A percentile compares a stretch with the other conserved stretches of the same genome.
Conservation (phyloP, 1,284 basidiomycete species). For the Apiotrichum gamsii region DNA sequence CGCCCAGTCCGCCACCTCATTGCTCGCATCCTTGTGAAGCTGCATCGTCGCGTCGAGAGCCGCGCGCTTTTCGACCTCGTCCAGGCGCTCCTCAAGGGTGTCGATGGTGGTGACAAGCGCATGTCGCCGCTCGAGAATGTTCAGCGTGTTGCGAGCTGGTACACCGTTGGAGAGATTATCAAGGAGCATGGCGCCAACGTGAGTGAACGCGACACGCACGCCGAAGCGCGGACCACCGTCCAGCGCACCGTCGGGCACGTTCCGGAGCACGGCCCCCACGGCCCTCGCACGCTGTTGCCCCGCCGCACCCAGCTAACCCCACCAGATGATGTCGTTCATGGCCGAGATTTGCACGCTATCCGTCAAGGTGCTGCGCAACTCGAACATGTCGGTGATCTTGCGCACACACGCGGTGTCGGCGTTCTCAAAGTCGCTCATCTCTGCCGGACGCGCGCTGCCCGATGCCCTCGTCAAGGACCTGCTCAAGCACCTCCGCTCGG, state of each 20-base stretch:
- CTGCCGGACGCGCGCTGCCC: conserved; percentile 74
- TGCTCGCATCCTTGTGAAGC: conserved; percentile 65
- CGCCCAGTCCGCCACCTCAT: conserved; percentile 74
- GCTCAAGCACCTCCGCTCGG: conserved; percentile 70
- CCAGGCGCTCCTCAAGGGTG: conserved; percentile 68
- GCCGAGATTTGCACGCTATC: conserved; percentile 66
- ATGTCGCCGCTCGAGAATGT: conserved; percentile 54
- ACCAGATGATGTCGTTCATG: conserved; percentile 89
- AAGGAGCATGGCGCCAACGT: conserved; percentile 73
- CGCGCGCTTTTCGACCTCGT: conserved; percentile 80
- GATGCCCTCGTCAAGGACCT: conserved; percentile 76
- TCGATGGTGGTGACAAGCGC: conserved; percentile 46
- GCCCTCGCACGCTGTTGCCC: not conserved
- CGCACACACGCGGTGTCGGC: conserved; percentile 74
- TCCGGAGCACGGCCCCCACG: too few species aligned
- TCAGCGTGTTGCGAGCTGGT: conserved; percentile 58
- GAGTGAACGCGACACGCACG: conserved; percentile 25
- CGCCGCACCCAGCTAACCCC: not conserved
- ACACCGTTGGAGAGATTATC: conserved; percentile 83
- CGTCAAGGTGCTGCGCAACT: conserved; percentile 60
- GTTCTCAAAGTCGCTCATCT: conserved; percentile 66
- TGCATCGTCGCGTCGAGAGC: conserved; percentile 79
- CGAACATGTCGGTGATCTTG: conserved; percentile 69
- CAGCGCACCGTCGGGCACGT: too few species aligned
- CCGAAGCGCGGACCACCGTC: too few species aligned